These are phyloP conservation scores for Kentomonas sorsogonicus DNA, from an alignment of 208 protist genomes.

Conservation along the genomic window DNA sequence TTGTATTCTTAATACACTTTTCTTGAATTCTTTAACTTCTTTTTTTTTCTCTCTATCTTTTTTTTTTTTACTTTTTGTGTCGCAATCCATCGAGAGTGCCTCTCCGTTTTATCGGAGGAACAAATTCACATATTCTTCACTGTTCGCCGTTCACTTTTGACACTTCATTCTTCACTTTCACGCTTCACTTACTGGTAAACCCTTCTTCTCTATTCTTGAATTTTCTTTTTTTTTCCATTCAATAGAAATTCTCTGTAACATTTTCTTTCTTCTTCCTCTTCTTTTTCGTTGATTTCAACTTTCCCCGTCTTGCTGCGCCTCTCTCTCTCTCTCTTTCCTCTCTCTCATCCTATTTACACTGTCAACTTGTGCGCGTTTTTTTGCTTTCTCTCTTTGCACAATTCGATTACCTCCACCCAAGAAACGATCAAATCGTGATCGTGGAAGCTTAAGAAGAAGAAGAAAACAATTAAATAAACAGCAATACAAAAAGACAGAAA, in stretches of 20 bases:
- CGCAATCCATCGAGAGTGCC: neutral
- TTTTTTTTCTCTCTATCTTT: neutral
- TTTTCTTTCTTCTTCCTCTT: too few species aligned
- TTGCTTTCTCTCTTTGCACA: conserved; percentile 1
- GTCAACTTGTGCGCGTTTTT: neutral
- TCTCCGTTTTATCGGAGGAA: neutral
- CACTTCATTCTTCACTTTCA: too few species aligned
- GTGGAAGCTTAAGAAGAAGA: too few species aligned
- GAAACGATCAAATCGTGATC: too few species aligned
- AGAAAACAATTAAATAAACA: neutral
- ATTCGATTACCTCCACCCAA: too few species aligned
- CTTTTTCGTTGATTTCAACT: conserved; percentile 1
- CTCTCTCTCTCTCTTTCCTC: conserved; percentile 2
- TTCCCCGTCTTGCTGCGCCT: neutral
- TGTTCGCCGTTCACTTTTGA: too few species aligned
- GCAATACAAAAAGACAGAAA: neutral
- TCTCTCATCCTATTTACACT: neutral
- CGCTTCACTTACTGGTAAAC: neutral
- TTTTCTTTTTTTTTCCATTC: too few species aligned
- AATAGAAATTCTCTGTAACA: too few species aligned
- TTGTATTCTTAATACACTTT: neutral
- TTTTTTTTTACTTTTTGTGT: conserved; percentile 6
- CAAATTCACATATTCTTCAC: too few species aligned
- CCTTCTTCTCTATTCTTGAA: conserved; percentile 5
- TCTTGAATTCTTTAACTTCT: neutral